Conservation (phyloP, 2,329 filamentous ascomycete species). For the Fusarium nodosum region DNA sequence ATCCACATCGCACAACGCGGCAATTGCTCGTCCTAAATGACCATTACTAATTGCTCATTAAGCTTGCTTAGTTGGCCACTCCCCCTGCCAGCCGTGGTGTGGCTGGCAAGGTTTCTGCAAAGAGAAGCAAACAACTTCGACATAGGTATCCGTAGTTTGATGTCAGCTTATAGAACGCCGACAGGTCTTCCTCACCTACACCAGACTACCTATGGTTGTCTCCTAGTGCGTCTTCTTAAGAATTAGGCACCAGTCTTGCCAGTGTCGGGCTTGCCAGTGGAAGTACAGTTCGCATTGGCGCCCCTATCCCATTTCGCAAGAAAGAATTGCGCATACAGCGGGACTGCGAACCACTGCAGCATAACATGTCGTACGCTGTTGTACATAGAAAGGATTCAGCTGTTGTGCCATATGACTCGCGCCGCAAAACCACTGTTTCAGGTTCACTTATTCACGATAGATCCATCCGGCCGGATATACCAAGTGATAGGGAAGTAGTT, state of each 20-base stretch:
- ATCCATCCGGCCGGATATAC: slow-evolving; percentile 2
- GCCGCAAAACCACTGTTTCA: slow-evolving; percentile 22
- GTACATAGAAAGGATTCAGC: slow-evolving; percentile 6
- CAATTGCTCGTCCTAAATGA: slow-evolving; percentile 22
- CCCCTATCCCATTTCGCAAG: neutral
- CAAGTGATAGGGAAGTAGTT: neutral
- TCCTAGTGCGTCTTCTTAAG: neutral
- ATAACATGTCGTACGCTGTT: slow-evolving; percentile 17
- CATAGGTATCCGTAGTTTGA: neutral
- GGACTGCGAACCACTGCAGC: slow-evolving; percentile 1
- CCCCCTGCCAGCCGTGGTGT: neutral
- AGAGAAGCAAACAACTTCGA: slow-evolving; percentile 29
- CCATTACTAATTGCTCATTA: slow-evolving; percentile 3
- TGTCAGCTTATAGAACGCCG: neutral
- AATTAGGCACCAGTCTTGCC: neutral
- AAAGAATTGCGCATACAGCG: neutral
- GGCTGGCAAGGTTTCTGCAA: slow-evolving; percentile 19
- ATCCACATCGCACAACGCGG: slow-evolving; percentile 41
- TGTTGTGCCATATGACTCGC: slow-evolving; percentile 4
- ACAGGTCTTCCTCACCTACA: neutral
- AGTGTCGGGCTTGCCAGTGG: neutral
- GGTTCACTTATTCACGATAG: slow-evolving; percentile 3
- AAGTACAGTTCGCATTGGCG: neutral
- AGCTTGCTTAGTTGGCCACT: neutral
- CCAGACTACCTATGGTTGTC: neutral